phyloP scores from a whole-genome alignment of 1,139 yeast genomes.

The Meyerozyma sp. region DNA sequence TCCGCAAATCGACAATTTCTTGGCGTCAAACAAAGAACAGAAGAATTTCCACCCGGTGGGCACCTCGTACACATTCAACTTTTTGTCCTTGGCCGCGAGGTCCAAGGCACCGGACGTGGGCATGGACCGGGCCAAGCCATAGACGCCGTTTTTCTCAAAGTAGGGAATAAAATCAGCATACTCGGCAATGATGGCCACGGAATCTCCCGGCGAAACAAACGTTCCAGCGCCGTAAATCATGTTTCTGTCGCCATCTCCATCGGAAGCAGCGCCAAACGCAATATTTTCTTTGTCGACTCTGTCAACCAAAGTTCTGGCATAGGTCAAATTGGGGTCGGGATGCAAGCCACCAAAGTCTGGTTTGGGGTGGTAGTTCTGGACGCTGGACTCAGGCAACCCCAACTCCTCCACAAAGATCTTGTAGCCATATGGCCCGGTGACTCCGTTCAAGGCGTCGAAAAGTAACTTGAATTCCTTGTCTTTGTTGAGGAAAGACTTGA shows the following conservation, averaged over 20 bases:
- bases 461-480: constrained; percentile 59
- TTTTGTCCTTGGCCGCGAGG: constrained; percentile 76
- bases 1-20: constrained; percentile 92
- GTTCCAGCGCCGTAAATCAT: constrained; percentile 97
- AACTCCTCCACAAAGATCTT: constrained; percentile 81
- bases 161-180: constrained; percentile 87
- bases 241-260: constrained; percentile 98
- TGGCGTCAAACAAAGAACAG: constrained; percentile 90
- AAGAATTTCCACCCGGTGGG: constrained; percentile 99
- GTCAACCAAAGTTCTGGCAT: constrained; percentile 83
- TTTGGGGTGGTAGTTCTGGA: constrained; percentile 74
- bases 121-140: constrained; percentile 97
- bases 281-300: constrained; percentile 74
- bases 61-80: constrained; percentile 80
- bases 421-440: constrained; percentile 94
- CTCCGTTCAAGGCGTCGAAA: constrained; percentile 91
- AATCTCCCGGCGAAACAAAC: constrained; percentile 97
- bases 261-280: constrained; percentile 97
- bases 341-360: constrained; percentile 97
- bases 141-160: constrained; percentile 77
- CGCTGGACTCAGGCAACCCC: constrained; percentile 62
- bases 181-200: constrained; percentile 96
- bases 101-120: constrained; percentile 96
- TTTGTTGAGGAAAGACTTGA: constrained; percentile 58
- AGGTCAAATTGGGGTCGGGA: constrained; percentile 96